Evolutionary conservation across 2,329 filamentous ascomycete genomes (phyloP).

Genomic region (Rhynchosporium secalis): DNA sequence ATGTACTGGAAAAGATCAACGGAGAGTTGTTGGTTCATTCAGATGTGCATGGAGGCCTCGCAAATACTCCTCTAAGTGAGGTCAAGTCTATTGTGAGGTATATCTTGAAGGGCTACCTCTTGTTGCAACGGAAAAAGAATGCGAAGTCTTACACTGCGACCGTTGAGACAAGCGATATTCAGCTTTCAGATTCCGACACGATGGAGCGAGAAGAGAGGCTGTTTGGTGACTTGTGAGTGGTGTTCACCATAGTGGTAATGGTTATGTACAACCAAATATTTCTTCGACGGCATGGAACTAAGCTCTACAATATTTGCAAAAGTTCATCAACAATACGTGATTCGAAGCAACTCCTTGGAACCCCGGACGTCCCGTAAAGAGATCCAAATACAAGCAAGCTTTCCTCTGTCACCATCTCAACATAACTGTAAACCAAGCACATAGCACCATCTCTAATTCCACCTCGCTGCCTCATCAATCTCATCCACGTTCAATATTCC

Average conservation of each 20-base stretch:
- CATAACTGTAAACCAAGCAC: slow-evolving; percentile 26
- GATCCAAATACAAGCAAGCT: neutral
- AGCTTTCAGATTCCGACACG: slow-evolving; percentile 23
- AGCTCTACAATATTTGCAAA: too few species aligned
- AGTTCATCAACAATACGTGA: too few species aligned
- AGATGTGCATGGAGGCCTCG: neutral
- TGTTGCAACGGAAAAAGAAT: too few species aligned
- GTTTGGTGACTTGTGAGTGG: slow-evolving; percentile 24
- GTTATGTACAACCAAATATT: too few species aligned
- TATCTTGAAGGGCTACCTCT: slow-evolving; percentile 25
- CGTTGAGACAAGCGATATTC: slow-evolving; percentile 47
- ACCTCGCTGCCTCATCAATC: slow-evolving; percentile 40
- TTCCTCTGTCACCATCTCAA: neutral
- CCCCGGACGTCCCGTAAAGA: too few species aligned
- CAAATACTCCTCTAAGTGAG: neutral
- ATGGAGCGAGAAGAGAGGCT: slow-evolving; percentile 31
- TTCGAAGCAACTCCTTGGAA: too few species aligned
- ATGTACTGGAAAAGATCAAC: slow-evolving; percentile 42
- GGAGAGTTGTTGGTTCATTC: neutral
- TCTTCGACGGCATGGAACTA: too few species aligned
- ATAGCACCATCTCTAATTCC: slow-evolving; percentile 31
- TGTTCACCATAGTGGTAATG: too few species aligned
- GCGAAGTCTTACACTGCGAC: slow-evolving; percentile 64
- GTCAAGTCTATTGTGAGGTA: slow-evolving; percentile 23
- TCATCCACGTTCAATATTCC: slow-evolving; percentile 48